These are phyloP conservation scores for Globisporangium parvum DNA, from an alignment of 352 stramenopile genomes.

Conservation along the genomic window DNA sequence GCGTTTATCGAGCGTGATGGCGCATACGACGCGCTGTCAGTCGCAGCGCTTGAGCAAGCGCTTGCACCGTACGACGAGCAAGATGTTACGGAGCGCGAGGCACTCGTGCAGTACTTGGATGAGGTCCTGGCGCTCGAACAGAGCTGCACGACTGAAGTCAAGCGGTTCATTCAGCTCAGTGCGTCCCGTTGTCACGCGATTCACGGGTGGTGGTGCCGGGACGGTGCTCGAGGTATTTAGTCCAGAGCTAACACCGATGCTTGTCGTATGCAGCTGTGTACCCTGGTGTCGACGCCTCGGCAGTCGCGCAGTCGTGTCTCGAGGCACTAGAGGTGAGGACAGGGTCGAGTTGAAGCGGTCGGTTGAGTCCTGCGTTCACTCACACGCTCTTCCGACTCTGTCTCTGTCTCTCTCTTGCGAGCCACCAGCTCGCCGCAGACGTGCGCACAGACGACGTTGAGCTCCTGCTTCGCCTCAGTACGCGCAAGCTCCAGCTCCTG, in stretches of 20 bases:
- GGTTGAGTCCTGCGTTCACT: background rate
- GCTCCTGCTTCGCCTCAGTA: conserved; percentile 11
- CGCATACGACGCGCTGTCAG: background rate
- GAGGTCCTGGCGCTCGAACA: conserved; percentile 10
- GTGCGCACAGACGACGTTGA: conserved; percentile 12
- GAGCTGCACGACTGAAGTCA: conserved; percentile 8
- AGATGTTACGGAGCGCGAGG: background rate
- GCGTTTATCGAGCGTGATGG: conserved; percentile 10
- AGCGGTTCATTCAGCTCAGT: conserved; percentile 14
- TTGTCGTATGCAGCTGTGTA: conserved; percentile 4
- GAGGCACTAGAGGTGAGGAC: conserved; percentile 11
- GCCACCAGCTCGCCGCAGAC: background rate
- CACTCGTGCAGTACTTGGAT: background rate
- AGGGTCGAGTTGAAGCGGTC: background rate
- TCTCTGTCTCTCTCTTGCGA: background rate
- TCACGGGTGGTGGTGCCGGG: too few relatives aligned
- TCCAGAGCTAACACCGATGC: background rate
- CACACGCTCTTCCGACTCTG: too few relatives aligned
- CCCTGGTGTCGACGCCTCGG: conserved; percentile 5
- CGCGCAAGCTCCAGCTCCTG: conserved; percentile 14
- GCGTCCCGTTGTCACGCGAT: background rate
- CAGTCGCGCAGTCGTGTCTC: background rate
- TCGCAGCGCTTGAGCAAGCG: background rate
- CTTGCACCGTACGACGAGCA: background rate
- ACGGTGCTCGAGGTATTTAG: too few relatives aligned